Conservation (phyloP, 352 stramenopile species). For the Phytophthora citricola region DNA sequence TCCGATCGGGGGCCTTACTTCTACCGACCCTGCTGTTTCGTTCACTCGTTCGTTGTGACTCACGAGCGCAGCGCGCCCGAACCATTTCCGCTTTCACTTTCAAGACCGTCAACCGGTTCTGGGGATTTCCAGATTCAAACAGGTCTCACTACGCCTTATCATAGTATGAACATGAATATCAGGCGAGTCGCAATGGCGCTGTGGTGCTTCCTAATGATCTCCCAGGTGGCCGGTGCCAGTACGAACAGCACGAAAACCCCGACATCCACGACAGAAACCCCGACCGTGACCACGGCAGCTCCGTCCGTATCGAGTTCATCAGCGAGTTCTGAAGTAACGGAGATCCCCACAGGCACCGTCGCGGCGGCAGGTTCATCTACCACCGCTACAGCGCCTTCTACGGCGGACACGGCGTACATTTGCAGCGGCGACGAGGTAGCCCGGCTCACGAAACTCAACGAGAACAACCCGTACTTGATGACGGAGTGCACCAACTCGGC, state of each 20-base stretch:
- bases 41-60: conserved; percentile 28
- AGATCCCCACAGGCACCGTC: conserved; percentile 27
- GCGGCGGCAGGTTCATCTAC: conserved; percentile 4
- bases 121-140: conserved; percentile 1
- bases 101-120: conserved; percentile 4
- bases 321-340: conserved; percentile 1
- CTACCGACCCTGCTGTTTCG: conserved; percentile 36
- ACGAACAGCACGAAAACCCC: conserved; percentile 28
- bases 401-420: conserved; percentile 32
- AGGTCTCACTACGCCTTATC: not conserved
- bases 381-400: not conserved
- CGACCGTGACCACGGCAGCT: conserved; percentile 14
- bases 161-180: conserved; percentile 9
- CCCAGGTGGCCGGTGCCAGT: conserved; percentile 2
- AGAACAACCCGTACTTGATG: conserved; percentile 40
- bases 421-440: conserved; percentile 41
- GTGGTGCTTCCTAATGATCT: conserved; percentile 18
- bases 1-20: conserved; percentile 24
- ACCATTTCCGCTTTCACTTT: conserved; percentile 31
- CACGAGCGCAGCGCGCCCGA: conserved; percentile 10
- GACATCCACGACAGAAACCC: conserved; percentile 21
- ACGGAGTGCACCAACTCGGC: conserved; percentile 26
- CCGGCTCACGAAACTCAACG: conserved; percentile 33
- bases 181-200: conserved; percentile 11
- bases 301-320: conserved; percentile 17